Percentiles rank a stretch among this genome's conserved stretches.
Conservation (phyloP, 108 stramenopile species). For the Fragilaria crotonensis region DNA sequence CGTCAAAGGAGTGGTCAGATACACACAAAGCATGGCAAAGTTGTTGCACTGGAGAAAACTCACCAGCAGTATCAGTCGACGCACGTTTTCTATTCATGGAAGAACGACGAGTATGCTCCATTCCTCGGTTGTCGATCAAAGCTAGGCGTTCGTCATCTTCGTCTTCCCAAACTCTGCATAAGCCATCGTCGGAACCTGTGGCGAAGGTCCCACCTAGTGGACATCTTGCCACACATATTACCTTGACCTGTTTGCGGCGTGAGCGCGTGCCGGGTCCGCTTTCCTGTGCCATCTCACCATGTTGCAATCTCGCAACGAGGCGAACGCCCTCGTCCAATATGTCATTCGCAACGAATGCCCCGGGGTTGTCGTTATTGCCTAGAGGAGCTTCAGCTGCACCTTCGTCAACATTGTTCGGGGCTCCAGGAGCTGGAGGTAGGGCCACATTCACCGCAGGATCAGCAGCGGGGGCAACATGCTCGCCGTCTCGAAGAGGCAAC, state of each 20-base stretch:
- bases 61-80: neutral
- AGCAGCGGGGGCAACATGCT: neutral
- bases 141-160: constrained; percentile 49
- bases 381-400: constrained; percentile 1
- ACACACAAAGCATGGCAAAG: too few relatives aligned
- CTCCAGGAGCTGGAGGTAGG: constrained; percentile 35
- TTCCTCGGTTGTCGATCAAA: constrained; percentile 5
- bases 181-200: constrained; percentile 87
- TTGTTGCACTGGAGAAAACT: neutral
- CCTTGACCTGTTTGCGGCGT: constrained; percentile 53
- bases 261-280: constrained; percentile 54
- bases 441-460: constrained; percentile 11
- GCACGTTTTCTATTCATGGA: too few relatives aligned
- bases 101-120: too few relatives aligned
- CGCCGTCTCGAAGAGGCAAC: constrained; percentile 2
- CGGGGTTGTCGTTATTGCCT: constrained; percentile 29
- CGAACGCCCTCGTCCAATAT: constrained; percentile 65
- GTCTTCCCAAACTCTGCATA: constrained; percentile 79
- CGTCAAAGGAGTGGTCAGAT: too few relatives aligned
- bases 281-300: constrained; percentile 46
- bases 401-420: constrained; percentile 8
- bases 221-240: constrained; percentile 82
- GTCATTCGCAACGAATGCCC: constrained; percentile 67
- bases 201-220: constrained; percentile 81
- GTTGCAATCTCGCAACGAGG: constrained; percentile 56